These are phyloP conservation scores for Rhodosporidiobolus sp. DNA, from an alignment of 768 basidiomycete species.

Conservation along the genomic window DNA sequence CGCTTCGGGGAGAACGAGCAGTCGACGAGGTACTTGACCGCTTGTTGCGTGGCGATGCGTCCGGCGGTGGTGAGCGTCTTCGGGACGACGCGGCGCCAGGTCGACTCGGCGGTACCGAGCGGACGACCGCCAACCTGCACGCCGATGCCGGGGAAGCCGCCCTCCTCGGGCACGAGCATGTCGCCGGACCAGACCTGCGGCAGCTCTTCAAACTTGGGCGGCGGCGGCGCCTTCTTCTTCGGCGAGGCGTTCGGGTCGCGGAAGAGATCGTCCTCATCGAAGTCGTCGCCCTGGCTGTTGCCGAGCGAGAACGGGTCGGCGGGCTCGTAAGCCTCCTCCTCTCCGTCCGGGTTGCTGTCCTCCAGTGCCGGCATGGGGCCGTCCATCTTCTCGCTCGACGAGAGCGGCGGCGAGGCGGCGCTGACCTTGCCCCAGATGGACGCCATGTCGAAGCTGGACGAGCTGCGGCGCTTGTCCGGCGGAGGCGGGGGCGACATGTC, in stretches of 20 bases:
- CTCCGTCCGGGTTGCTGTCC: background rate
- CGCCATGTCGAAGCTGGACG: slow-evolving; percentile 40
- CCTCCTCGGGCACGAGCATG: slow-evolving; percentile 53
- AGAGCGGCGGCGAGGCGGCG: slow-evolving; percentile 28
- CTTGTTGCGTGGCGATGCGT: slow-evolving; percentile 72
- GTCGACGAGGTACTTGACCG: slow-evolving; percentile 72
- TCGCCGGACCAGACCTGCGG: slow-evolving; percentile 40
- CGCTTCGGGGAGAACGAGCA: slow-evolving; percentile 71
- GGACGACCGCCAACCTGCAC: slow-evolving; percentile 75
- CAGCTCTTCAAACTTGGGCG: slow-evolving; percentile 21
- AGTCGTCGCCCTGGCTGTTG: slow-evolving; percentile 56
- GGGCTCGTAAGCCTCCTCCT: background rate
- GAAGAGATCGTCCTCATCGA: slow-evolving; percentile 73
- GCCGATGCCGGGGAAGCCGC: slow-evolving; percentile 61
- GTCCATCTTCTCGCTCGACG: slow-evolving; percentile 1
- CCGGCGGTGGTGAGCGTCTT: slow-evolving; percentile 73
- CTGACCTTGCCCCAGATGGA: slow-evolving; percentile 42
- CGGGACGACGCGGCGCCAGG: slow-evolving; percentile 77
- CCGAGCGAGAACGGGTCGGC: slow-evolving; percentile 8
- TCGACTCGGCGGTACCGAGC: slow-evolving; percentile 58
- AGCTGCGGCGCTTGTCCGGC: slow-evolving; percentile 13
- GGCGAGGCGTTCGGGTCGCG: slow-evolving; percentile 40
- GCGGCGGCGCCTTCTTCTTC: background rate
- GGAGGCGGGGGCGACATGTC: slow-evolving; percentile 24
- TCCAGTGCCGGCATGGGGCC: background rate